Base-by-base conservation (phyloP, 352 stramenopile genomes). In the Phytophthora brassicae region DNA sequence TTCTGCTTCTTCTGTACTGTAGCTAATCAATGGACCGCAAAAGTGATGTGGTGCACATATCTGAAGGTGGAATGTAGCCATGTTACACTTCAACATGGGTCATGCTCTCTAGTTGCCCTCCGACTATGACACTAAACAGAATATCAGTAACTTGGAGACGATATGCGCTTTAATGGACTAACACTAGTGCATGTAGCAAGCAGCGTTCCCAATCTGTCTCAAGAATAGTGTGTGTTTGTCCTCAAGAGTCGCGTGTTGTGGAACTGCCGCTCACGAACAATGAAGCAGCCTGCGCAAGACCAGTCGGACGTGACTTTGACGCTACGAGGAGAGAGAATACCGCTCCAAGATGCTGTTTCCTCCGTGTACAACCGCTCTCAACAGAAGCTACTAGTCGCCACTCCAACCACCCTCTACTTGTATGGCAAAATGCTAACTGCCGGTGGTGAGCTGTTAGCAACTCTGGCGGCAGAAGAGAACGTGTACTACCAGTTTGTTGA, bases 241-340 rank as follows among this genome's bases (percentile, higher is more conserved):
- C 6, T 39, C 31, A 56, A 38, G 33, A 56, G 49, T 56, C 49
- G 49, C 49, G n/a, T 29, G 43, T 55, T 44, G 19, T 44, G 19
- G 31, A 44, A 35, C 29, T 41, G 26, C 8, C 26, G 26, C 13
- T 4, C 8, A 19, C 48, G n/a, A 17, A 14, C 23, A 8, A 43
- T 1, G 39, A 23, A 54, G 20, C n/a, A 19, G 8, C 23, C 46
- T 33, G 29, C 14, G 20, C 14, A 13, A 24, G 17, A 8, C 35
- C 9, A 6, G 11, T 14, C 19, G 4, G 47, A 59, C 22, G 56
- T 85, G 48, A 81, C 78, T 53, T 68, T 88, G 16, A 72, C 66
- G 23, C 47, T 82, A 43, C 78, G 78, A n/a, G 78, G 73, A 13
- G 75, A 88, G 23, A 55, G 66, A 17, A 20, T 86, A n/a, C 59